phyloP scores from a whole-genome alignment of 2,329 filamentous ascomycete genomes.

The Trichoderma breve region DNA sequence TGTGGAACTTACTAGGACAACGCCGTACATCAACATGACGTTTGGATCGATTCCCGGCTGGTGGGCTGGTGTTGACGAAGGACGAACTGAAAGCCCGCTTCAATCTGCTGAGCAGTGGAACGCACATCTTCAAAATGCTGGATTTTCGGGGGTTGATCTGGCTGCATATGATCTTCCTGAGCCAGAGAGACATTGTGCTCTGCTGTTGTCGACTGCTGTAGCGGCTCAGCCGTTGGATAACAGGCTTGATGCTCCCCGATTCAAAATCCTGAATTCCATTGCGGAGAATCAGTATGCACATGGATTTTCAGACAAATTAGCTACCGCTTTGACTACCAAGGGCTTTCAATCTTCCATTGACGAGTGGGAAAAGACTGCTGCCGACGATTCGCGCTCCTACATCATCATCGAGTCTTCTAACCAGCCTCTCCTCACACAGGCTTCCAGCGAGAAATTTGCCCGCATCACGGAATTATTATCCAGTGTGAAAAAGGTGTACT shows the following conservation, averaged over 20 bases:
- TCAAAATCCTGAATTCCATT: background rate
- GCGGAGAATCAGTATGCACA: background rate
- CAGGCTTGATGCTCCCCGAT: background rate
- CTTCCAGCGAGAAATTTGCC: background rate
- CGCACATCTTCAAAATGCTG: background rate
- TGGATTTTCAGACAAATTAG: background rate
- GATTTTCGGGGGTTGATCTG: constrained; percentile 1
- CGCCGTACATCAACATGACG: background rate
- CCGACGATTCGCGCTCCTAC: background rate
- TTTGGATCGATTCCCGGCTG: constrained; percentile 6
- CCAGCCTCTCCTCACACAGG: background rate
- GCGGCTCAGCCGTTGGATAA: background rate
- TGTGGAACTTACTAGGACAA: constrained; percentile 27
- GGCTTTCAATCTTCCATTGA: background rate
- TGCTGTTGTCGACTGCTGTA: background rate
- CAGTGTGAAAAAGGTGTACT: background rate
- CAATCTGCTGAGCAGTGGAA: constrained; percentile 2
- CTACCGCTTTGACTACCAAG: background rate
- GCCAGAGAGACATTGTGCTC: background rate
- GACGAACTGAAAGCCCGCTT: background rate
- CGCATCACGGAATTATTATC: background rate
- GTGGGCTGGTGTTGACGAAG: constrained; percentile 12
- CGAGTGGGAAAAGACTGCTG: background rate
- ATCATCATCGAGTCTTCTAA: background rate
- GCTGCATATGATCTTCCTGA: constrained; percentile 11